Evolutionary conservation across 306 rosid species (phyloP).

Genomic region (Trichosanthes cucumerina): DNA sequence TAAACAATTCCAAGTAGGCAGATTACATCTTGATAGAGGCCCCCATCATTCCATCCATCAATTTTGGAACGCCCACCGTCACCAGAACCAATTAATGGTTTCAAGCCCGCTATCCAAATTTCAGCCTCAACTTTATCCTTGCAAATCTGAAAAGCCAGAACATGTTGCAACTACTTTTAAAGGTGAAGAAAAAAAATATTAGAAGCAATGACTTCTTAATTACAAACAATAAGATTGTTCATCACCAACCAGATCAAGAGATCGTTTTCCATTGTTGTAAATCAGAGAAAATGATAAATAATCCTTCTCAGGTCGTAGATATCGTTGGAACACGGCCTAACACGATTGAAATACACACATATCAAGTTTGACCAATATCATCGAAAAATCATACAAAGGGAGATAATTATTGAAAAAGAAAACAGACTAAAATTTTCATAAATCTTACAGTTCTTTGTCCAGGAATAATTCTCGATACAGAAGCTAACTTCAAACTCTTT

Average conservation of each 20-base stretch:
- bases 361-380: not conserved
- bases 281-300: constrained; percentile 21
- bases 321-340: constrained; percentile 22
- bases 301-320: constrained; percentile 23
- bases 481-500: constrained; percentile 69
- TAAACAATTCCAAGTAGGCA: constrained; percentile 15
- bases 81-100: constrained; percentile 67
- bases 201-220: not conserved
- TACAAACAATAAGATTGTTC: constrained; percentile 18
- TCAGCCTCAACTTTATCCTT: constrained; percentile 98
- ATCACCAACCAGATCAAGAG: constrained; percentile 33
- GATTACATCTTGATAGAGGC: constrained; percentile 77
- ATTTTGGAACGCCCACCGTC: constrained; percentile 93
- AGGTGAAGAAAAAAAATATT: not conserved
- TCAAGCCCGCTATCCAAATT: constrained; percentile 86
- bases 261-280: constrained; percentile 36
- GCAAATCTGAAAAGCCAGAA: constrained; percentile 61
- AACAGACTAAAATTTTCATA: not conserved
- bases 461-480: constrained; percentile 75
- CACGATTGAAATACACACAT: constrained; percentile 14
- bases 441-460: constrained; percentile 81
- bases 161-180: not conserved
- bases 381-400: constrained; percentile 3
- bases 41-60: constrained; percentile 96
- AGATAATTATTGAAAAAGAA: not conserved